Conservation (phyloP, 257 asterid genomes). For the Solanum dulcamara region DNA sequence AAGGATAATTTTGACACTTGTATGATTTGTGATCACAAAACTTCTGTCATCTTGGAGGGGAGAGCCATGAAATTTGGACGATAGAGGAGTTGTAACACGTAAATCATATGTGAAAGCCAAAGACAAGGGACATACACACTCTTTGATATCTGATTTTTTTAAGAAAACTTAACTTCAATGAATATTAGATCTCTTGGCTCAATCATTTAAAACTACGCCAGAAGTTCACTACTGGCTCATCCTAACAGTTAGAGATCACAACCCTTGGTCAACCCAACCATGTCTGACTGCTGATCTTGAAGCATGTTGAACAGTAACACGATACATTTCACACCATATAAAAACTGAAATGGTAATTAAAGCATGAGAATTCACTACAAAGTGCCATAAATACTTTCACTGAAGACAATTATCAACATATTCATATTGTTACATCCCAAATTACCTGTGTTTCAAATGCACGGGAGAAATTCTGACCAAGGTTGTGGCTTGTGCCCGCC, state of each 20-base stretch:
- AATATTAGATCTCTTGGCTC: background rate
- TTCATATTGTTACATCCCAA: background rate
- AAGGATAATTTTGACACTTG: background rate
- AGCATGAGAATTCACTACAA: background rate
- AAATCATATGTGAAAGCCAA: background rate
- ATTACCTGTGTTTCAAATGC: slow-evolving; percentile 91
- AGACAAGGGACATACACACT: background rate
- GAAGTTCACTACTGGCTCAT: background rate
- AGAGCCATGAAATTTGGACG: background rate
- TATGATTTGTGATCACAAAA: background rate
- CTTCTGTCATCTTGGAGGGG: background rate
- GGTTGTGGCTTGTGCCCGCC: slow-evolving; percentile 98
- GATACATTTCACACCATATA: background rate
- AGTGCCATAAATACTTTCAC: background rate
- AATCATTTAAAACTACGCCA: background rate
- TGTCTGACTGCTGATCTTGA: background rate
- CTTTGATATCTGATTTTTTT: background rate
- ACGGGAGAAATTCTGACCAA: slow-evolving; percentile 95
- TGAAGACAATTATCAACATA: background rate
- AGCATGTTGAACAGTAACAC: background rate
- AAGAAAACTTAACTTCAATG: background rate
- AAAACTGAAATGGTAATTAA: background rate
- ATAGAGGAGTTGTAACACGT: background rate
- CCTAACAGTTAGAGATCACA: background rate
- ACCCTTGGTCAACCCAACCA: background rate